A percentile compares a stretch with the other conserved stretches of the same genome.
Conservation (phyloP, 106 monocot species). For the Gastrodia elata region DNA sequence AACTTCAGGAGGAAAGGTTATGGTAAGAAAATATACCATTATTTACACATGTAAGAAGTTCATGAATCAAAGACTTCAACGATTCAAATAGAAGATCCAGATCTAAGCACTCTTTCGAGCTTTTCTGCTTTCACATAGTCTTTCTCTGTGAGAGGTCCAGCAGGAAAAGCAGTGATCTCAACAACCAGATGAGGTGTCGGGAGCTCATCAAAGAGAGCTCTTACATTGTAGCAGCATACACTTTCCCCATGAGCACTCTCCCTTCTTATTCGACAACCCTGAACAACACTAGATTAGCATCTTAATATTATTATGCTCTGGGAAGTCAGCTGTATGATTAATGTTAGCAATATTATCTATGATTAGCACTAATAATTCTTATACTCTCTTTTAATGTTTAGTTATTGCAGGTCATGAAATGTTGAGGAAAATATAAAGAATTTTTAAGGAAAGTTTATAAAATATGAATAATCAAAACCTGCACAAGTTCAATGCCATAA, state of each 20-base stretch:
- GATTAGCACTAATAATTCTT: background rate
- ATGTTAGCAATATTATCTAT: background rate
- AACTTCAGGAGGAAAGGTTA: background rate
- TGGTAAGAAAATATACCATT: background rate
- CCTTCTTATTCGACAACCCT: conserved; percentile 96
- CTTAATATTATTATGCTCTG: background rate
- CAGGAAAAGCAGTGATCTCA: conserved; percentile 93
- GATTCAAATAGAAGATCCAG: conserved; percentile 70
- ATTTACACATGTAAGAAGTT: background rate
- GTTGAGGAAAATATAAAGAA: background rate
- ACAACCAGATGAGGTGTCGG: conserved; percentile 88
- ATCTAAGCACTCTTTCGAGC: conserved; percentile 79
- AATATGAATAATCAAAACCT: background rate
- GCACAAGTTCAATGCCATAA: too few species aligned
- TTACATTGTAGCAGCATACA: conserved; percentile 93
- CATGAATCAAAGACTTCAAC: background rate
- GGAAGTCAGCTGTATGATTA: background rate
- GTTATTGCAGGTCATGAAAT: background rate
- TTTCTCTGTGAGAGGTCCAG: conserved; percentile 76
- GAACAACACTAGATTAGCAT: conserved; percentile 2
- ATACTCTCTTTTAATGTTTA: background rate
- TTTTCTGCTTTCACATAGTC: conserved; percentile 88
- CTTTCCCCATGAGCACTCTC: conserved; percentile 92
- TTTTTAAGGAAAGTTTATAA: background rate
- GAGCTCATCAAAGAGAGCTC: conserved; percentile 93